Evolutionary conservation across 2,329 filamentous ascomycete genomes (phyloP), one percentile per base, ranked within the genome.

Genomic region (Aspergillus sojae): DNA sequence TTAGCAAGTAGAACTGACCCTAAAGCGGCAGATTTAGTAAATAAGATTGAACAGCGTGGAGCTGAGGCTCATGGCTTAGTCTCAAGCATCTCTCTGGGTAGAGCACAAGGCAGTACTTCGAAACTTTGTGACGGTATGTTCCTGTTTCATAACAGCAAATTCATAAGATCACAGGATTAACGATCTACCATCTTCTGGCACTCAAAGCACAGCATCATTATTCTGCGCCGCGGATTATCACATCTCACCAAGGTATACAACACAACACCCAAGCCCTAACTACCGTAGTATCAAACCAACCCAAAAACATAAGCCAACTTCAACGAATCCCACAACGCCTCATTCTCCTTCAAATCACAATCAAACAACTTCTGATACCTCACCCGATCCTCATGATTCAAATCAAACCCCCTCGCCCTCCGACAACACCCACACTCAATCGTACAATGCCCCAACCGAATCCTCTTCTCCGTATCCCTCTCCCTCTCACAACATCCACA

Each of bases 401-500:
- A 57, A 9, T 52, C 52, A 62, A 62, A 62, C n/a, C 60, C 60
- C 60, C 60, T 28, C 12, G 26, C 34, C 41, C 60, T 43, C 30
- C 34, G 54, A 62, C 60, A 62, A 50, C 60, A 62, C 11, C 60
- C 60, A 58, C 60, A 62, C 34, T 57, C 55, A 21, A 57, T 26
- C 43, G 60, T 62, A 26, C 60, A 62, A 53, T 62, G 60, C 16
- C 54, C 54, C 53, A 52, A 19, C 9, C 60, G 54, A 28, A 50
- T 16, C 53, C 46, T 39, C 14, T 54, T 34, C 16, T 36, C 55
- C 34, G 54, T 41, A 32, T 36, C 23, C 21, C 60, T 55, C 16
- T 14, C 5, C 45, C 23, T 62, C 23, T 58, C 48, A 46, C 64
- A 66, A 34, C 62, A 64, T 43, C 65, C 60, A 67, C 65, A 67